phyloP scores from a whole-genome alignment of 2,329 filamentous ascomycete genomes.

The Colletotrichum sidae region DNA sequence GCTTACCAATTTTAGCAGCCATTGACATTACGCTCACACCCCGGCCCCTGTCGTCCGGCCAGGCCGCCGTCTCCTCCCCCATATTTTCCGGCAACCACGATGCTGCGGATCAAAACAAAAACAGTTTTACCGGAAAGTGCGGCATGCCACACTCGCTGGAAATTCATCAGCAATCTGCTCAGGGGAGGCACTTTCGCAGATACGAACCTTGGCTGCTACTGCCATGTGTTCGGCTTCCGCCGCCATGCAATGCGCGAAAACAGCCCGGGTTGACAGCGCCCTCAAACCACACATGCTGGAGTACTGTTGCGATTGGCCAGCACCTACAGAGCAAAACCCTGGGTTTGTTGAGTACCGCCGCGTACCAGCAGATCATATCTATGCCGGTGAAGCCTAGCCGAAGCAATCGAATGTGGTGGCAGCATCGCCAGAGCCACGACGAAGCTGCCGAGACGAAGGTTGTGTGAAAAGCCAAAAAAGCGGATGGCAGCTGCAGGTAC shows the following conservation, averaged over 20 bases:
- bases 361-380: not conserved
- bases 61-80: slow-evolving; percentile 20
- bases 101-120: slow-evolving; percentile 1
- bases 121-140: slow-evolving; percentile 1
- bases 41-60: slow-evolving; percentile 13
- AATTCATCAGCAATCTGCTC: not conserved
- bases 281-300: too few species aligned
- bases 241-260: not conserved
- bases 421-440: not conserved
- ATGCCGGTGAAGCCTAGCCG: not conserved
- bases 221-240: not conserved
- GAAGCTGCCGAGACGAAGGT: not conserved
- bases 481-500: slow-evolving; percentile 33
- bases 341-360: not conserved
- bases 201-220: slow-evolving; percentile 1
- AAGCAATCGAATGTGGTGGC: not conserved
- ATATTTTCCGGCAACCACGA: slow-evolving; percentile 27
- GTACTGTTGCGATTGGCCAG: too few species aligned
- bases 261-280: not conserved
- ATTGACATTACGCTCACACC: slow-evolving; percentile 16
- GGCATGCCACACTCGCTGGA: slow-evolving; percentile 4
- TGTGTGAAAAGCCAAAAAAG: not conserved
- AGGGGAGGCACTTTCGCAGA: slow-evolving; percentile 2
- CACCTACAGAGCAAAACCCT: too few species aligned
- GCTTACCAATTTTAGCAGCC: slow-evolving; percentile 25